A percentile compares a stretch with the other conserved stretches of the same genome.
Evolutionary conservation across 768 basidiomycete genomes (phyloP).

Genomic region (Phanerodontia chrysosporium): DNA sequence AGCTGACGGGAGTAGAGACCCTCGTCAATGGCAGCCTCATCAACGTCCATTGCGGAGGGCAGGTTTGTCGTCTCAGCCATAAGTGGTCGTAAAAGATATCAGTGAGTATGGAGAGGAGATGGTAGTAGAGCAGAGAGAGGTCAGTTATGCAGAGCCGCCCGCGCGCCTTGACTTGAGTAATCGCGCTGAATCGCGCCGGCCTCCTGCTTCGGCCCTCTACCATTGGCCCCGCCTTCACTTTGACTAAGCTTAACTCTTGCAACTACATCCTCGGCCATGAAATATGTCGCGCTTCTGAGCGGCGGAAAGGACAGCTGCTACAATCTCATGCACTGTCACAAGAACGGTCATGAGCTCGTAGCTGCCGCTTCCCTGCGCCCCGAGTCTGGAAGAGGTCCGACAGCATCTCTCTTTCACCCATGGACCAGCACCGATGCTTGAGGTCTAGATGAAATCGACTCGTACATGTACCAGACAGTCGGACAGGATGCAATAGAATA

Average conservation of each 20-base stretch:
- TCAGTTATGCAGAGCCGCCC: slow-evolving; percentile 1
- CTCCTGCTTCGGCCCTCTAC: background rate
- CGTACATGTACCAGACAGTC: slow-evolving; percentile 98
- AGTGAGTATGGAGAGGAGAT: slow-evolving; percentile 9
- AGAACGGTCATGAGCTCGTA: slow-evolving; percentile 82
- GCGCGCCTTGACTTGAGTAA: slow-evolving; percentile 6
- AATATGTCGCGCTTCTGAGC: slow-evolving; percentile 90
- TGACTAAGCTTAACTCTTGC: background rate
- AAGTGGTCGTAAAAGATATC: slow-evolving; percentile 12
- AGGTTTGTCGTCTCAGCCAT: slow-evolving; percentile 36
- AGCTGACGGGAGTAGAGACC: slow-evolving; percentile 91
- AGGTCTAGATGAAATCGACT: slow-evolving; percentile 89
- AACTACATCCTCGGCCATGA: slow-evolving; percentile 45
- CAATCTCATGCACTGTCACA: slow-evolving; percentile 85
- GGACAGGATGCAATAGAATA: slow-evolving; percentile 90
- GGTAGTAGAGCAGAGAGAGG: slow-evolving; percentile 12
- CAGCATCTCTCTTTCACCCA: slow-evolving; percentile 12
- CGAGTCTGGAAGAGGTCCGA: slow-evolving; percentile 74
- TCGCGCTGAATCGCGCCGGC: background rate
- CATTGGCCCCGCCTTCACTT: background rate
- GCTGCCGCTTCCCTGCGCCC: slow-evolving; percentile 90
- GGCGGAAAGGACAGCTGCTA: slow-evolving; percentile 98
- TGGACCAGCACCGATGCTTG: slow-evolving; percentile 15
- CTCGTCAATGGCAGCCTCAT: slow-evolving; percentile 87
- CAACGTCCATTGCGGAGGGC: slow-evolving; percentile 71